Percentiles rank a stretch among this genome's conserved stretches.
Conservation (phyloP, 345 rosid species). For the Geranium brycei region DNA sequence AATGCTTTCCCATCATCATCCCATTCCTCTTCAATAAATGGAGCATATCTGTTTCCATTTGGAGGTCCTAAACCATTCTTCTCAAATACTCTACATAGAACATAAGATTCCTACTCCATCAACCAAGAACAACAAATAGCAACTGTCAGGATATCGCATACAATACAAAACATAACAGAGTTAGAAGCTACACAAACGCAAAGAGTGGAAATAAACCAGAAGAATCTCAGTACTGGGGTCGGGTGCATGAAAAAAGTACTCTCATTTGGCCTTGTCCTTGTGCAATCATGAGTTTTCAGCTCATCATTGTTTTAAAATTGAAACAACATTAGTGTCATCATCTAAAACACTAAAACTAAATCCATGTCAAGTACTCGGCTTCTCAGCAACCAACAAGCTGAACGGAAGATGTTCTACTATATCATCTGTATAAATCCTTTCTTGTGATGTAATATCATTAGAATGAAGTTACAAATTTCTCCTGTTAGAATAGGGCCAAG, state of each 20-base stretch:
- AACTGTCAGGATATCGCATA: constrained; percentile 2
- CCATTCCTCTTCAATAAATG: constrained; percentile 74
- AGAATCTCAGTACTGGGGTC: background rate
- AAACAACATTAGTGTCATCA: too few relatives aligned
- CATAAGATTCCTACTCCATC: constrained; percentile 47
- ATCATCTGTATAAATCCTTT: too few relatives aligned
- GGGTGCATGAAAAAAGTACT: background rate
- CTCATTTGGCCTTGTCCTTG: background rate
- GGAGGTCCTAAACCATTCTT: constrained; percentile 93
- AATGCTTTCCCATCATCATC: constrained; percentile 37
- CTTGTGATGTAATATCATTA: background rate
- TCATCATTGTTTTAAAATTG: too few relatives aligned
- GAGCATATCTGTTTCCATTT: constrained; percentile 68
- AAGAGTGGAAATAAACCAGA: background rate
- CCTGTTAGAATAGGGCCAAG: too few relatives aligned
- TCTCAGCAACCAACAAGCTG: background rate
- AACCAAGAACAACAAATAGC: constrained; percentile 14
- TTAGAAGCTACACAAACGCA: constrained; percentile 4
- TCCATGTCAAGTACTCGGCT: background rate
- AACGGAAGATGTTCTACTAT: background rate
- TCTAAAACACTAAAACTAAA: too few relatives aligned
- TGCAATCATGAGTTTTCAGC: background rate
- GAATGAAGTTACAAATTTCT: background rate
- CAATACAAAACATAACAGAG: background rate
- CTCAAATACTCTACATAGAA: constrained; percentile 78